Conservation (phyloP, 352 stramenopile genomes). For the Globisporangium irregulare region DNA sequence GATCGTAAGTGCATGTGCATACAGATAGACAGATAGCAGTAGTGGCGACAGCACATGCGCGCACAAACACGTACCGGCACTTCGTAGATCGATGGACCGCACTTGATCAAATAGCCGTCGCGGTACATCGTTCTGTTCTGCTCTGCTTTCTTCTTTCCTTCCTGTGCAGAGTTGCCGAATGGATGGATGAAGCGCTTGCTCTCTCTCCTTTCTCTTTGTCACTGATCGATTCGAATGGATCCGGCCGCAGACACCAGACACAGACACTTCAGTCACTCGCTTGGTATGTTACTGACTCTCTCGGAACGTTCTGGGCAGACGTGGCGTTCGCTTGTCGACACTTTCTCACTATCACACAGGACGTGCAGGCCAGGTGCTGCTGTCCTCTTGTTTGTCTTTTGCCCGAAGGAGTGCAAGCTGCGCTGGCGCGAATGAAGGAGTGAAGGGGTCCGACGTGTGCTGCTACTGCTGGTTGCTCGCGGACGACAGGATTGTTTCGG, state of each 20-base stretch:
- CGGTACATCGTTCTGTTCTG: constrained; percentile 52
- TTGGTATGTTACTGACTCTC: constrained; percentile 3
- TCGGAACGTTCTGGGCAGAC: constrained; percentile 7
- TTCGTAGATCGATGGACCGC: constrained; percentile 44
- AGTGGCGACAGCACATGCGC: not conserved
- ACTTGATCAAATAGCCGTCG: constrained; percentile 78
- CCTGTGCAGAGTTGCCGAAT: not conserved
- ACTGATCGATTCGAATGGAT: not conserved
- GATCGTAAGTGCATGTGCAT: not conserved
- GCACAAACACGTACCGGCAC: constrained; percentile 31
- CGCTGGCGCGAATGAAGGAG: constrained; percentile 1
- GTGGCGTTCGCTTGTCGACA: not conserved
- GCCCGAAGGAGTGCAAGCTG: not conserved
- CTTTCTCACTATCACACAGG: not conserved
- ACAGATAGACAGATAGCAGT: not conserved
- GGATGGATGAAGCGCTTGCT: not conserved
- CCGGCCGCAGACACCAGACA: not conserved
- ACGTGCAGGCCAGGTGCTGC: not conserved
- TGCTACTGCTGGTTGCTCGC: not conserved
- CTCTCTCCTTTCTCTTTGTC: not conserved
- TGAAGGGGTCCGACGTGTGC: not conserved
- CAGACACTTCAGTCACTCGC: not conserved
- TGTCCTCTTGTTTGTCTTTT: not conserved
- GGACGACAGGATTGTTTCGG: not conserved
- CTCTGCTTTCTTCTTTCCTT: not conserved